Evolutionary conservation across 2,329 filamentous ascomycete genomes (phyloP), one percentile per base, ranked within the genome.

Genomic region (Stachybotrys chartarum): DNA sequence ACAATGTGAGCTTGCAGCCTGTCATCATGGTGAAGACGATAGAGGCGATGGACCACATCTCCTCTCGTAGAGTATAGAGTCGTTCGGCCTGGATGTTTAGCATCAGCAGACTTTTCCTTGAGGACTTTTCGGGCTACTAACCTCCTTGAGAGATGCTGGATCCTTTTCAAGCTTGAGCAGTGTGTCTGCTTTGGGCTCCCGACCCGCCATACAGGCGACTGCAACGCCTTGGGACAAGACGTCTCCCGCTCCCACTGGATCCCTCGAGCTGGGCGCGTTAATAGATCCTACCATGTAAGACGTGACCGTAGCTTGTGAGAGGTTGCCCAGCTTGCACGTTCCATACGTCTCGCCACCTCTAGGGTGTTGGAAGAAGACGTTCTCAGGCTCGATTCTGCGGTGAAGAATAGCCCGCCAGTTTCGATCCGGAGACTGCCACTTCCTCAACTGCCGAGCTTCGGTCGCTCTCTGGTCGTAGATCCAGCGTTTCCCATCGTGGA

Each of bases 381-480:
- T 79, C n/a, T 60, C 61, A 0, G 79, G 72, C 52, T 56, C 64
- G 47, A 83, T 72, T 45, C 73, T 69, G 11, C 77, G 71, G 57
- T 83, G 80, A 47, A 83, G 63, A 35, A 82, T 74, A 1, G 79
- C 73, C 55, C 75, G 68, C 80, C 80, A 83, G 55, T 78, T 73
- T 11, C 62, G 56, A 55, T 78, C 70, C 24, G 65, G 58, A 24
- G 57, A 56, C 47, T 50, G 24, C 59, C 61, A 63, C 17, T 56
- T 42, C n/a, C 49, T 31, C 49, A 51, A 18, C 7, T 47, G 52
- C 1, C 53, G 53, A 32, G 56, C 51, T 32, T 53, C 50, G 6
- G 32, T 47, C 1, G 52, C 24, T 10, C 56, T 32, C 3, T 56
- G 32, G 44, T 54, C 51, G 44, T 64, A 53, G 18, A 57, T 56